Percentiles rank a stretch among this genome's conserved stretches.
These are phyloP conservation scores for Beauveria medogensis DNA, from an alignment of 2,329 filamentous ascomycete species.

Conservation along the genomic window DNA sequence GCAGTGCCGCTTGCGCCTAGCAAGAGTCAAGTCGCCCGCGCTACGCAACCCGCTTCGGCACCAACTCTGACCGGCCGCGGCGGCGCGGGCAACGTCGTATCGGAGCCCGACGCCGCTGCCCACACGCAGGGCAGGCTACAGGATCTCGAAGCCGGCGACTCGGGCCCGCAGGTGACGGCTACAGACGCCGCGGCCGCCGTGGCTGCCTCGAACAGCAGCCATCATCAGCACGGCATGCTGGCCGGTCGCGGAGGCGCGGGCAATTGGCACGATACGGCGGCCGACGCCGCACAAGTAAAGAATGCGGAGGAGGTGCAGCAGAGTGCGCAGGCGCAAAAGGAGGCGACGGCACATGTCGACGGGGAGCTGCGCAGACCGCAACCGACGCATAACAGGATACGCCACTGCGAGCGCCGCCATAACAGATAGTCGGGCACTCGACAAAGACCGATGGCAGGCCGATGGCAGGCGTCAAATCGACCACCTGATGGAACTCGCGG, in stretches of 20 bases:
- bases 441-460: too few species aligned
- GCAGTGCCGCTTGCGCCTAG: background rate
- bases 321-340: conserved; percentile 18
- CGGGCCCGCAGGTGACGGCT: conserved; percentile 18
- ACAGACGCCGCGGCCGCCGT: conserved; percentile 19
- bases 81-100: conserved; percentile 45
- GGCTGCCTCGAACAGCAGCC: conserved; percentile 5
- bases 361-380: conserved; percentile 19
- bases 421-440: background rate
- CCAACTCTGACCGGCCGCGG: conserved; percentile 38
- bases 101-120: conserved; percentile 20
- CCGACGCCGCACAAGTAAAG: background rate
- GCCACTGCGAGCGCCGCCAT: background rate
- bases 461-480: too few species aligned
- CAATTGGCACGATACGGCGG: conserved; percentile 32
- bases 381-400: background rate
- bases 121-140: conserved; percentile 13
- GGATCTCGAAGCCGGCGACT: conserved; percentile 13
- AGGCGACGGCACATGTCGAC: conserved; percentile 27
- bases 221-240: conserved; percentile 17
- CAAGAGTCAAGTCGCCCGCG: background rate
- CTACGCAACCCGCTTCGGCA: background rate
- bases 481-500: too few species aligned
- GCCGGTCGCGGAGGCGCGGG: conserved; percentile 44
- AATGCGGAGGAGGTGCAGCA: conserved; percentile 7